Evolutionary conservation across 2,329 filamentous ascomycete genomes (phyloP), one percentile per base, ranked within the genome.

Genomic region (Anisogramma anomala): DNA sequence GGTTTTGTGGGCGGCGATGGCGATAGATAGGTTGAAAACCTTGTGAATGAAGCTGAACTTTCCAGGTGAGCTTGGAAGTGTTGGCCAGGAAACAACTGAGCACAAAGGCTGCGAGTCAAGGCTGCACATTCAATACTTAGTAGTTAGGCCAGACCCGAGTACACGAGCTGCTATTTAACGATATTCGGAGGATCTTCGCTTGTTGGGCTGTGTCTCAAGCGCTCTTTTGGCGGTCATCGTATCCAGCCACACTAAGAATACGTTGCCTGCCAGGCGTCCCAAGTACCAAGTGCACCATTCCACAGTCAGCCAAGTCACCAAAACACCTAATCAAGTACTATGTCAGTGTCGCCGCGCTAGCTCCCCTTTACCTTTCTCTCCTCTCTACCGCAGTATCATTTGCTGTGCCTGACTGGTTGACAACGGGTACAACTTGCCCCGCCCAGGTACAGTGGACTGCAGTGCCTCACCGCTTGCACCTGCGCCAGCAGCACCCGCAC

Each of bases 391-490:
- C 23, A n/a, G 22, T 34, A 26, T 4, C 22, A 14, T 22, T 33
- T 13, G 15, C 13, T 22, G 10, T 4, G 22, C 32, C 30, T 32
- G 30, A 32, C 30, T 32, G 18, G 14, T 30, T 27, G 32, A 22
- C 31, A 22, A 26, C n/a, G n/a, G n/a, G n/a, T n/a, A n/a, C n/a
- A n/a, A n/a, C n/a, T n/a, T n/a, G n/a, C n/a, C n/a, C n/a, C n/a
- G n/a, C n/a, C n/a, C n/a, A n/a, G n/a, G n/a, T n/a, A n/a, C n/a
- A n/a, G n/a, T n/a, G n/a, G n/a, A n/a, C n/a, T n/a, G n/a, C n/a
- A n/a, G n/a, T n/a, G n/a, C n/a, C 45, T 47, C 45, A 47, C 45
- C 45, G 45, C 37, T 47, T 44, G 45, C 35, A 11, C 25, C n/a
- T 30, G 27, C n/a, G 6, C 11, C 27, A 30, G 6, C 13, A n/a